Percentiles rank a stretch among this genome's conserved stretches.
These are phyloP conservation scores for Ophiostoma novo-ulmi DNA, from an alignment of 2,329 filamentous ascomycete species.

Conservation along the genomic window DNA sequence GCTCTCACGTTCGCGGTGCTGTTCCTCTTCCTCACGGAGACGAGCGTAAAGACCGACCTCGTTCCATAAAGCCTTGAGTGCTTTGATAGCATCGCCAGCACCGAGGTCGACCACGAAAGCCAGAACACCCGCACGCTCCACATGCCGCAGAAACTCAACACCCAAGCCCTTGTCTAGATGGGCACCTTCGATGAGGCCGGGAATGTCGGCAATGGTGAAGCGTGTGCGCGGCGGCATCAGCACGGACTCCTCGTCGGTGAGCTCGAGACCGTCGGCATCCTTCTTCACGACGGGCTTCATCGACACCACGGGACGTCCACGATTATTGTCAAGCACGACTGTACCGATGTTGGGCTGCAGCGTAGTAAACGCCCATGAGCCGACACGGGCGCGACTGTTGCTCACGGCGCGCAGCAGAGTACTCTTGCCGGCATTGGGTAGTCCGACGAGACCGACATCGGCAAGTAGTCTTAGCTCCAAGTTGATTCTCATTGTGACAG, in stretches of 20 bases:
- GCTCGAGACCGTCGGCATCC: constrained; percentile 30
- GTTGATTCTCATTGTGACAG: constrained; percentile 72
- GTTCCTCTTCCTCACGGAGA: constrained; percentile 67
- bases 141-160: constrained; percentile 85
- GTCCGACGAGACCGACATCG: constrained; percentile 87
- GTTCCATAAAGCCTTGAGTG: constrained; percentile 77
- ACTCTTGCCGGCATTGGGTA: constrained; percentile 95
- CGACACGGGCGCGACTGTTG: constrained; percentile 82
- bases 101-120: constrained; percentile 89
- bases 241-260: constrained; percentile 35
- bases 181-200: constrained; percentile 85
- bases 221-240: constrained; percentile 57
- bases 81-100: constrained; percentile 70
- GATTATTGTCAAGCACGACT: constrained; percentile 83
- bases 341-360: constrained; percentile 89
- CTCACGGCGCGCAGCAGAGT: constrained; percentile 83
- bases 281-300: constrained; percentile 26
- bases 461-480: constrained; percentile 92
- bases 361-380: constrained; percentile 95
- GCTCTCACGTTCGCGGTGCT: constrained; percentile 55
- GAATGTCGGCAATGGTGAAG: constrained; percentile 94
- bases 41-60: constrained; percentile 86
- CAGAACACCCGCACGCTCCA: constrained; percentile 87
- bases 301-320: constrained; percentile 59
- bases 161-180: constrained; percentile 89